These are phyloP conservation scores for Spergularia marina DNA, from an alignment of 148 eudicot species.

Conservation along the genomic window DNA sequence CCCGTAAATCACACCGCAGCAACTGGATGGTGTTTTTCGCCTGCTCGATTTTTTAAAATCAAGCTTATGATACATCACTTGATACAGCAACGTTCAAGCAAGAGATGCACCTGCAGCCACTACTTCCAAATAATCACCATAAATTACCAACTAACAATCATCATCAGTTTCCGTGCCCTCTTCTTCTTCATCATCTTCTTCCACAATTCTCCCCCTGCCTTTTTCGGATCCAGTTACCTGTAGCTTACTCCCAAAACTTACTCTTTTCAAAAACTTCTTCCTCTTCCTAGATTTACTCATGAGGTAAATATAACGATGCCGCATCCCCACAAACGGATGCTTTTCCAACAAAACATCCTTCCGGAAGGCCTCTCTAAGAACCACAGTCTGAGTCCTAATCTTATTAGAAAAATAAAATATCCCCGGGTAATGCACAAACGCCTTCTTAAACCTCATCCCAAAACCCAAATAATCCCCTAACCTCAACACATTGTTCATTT, in stretches of 20 bases:
- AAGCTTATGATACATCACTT: not conserved
- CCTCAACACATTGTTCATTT: constrained; percentile 44
- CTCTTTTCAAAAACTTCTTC: constrained; percentile 17
- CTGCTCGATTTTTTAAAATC: not conserved
- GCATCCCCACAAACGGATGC: constrained; percentile 70
- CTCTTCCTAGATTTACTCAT: constrained; percentile 54
- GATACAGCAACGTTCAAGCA: not conserved
- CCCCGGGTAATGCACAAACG: constrained; percentile 70
- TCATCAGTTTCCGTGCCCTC: not conserved
- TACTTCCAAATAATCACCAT: not conserved
- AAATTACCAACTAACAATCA: not conserved
- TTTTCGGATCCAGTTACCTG: constrained; percentile 12
- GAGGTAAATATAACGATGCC: constrained; percentile 58
- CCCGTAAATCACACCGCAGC: not conserved
- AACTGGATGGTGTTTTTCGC: not conserved
- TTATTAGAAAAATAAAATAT: constrained; percentile 76
- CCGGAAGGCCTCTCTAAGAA: constrained; percentile 67
- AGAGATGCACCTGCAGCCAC: not conserved
- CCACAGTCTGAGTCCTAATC: constrained; percentile 75
- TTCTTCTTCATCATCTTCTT: constrained; percentile 2
- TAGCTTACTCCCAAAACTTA: constrained; percentile 12
- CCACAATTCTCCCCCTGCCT: constrained; percentile 6
- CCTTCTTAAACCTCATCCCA: constrained; percentile 64
- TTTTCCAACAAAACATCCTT: constrained; percentile 52
- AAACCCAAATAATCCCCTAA: constrained; percentile 71